Base-by-base conservation (phyloP, 176 grass and related monocot genomes). In the Musa acuminata region DNA sequence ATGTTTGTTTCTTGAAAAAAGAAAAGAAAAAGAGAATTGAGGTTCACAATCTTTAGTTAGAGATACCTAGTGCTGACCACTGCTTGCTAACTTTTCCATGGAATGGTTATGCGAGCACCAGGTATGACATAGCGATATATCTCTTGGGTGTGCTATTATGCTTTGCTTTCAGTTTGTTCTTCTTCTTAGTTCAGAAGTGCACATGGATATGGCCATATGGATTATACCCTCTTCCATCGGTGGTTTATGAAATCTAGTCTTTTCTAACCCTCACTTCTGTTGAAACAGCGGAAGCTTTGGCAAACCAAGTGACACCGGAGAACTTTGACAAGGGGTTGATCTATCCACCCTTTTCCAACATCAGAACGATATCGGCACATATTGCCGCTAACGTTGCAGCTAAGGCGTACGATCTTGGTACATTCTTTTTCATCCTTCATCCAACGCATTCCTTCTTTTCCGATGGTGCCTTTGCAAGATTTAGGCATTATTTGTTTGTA, bases 351-450 rank as follows among this genome's bases (percentile, higher is more conserved):
- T 97, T 97, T 48, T 72, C 72, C 29, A 85, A 84, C 26, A 97
- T 97, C 73, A 84, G 94, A 72, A 90, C 87, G 55, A 97, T 97
- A 88, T 97, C 90, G 67, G 90, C 86, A n/a, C 80, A 87, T 62
- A 80, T 93, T 6, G 90, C 93, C 23, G 85, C 85, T 1, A 81
- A 58, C 11, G 90, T 97, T 0, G 87, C 93, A 2, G 83, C 75
- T 13, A 93, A 87, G 83, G 94, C 90, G 51, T 97, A 97, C 23
- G 94, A 97, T 24, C 87, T 97, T 0, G 94, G 94, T 97, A 14
- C 63, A 51, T 2, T 64, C 73, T 72, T 27, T 9, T 48, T 76
- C 21, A 49, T 70, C 66, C 9, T 25, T 25, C 58, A 51, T 8
- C 35, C 9, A 23, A 63, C 21, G 16, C 3, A 13, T 67, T 63